These are phyloP conservation scores for Stenogyne calaminthoides DNA, from an alignment of 305 asterid species.

Conservation along the genomic window DNA sequence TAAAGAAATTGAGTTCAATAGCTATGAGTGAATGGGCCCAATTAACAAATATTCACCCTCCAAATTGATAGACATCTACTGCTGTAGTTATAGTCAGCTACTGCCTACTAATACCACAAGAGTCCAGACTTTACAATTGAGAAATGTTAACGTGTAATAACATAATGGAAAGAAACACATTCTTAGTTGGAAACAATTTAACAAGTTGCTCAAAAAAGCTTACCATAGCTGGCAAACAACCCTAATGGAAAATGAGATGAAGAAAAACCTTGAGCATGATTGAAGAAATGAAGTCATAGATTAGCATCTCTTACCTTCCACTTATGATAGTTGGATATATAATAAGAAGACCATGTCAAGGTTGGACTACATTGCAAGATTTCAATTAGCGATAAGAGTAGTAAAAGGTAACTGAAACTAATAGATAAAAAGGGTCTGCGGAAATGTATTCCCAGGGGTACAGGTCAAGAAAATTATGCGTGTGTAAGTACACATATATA, in stretches of 20 bases:
- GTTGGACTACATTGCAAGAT: not conserved
- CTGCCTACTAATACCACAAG: not conserved
- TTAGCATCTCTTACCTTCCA: not conserved
- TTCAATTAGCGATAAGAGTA: not conserved
- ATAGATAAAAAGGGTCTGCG: not conserved
- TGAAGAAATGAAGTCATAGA: not conserved
- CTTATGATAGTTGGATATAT: not conserved
- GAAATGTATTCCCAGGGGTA: not conserved
- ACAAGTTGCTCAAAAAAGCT: not conserved
- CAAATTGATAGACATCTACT: not conserved
- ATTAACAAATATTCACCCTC: not conserved
- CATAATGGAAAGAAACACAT: not conserved
- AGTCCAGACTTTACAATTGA: not conserved
- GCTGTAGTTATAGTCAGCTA: not conserved
- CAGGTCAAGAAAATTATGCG: not conserved
- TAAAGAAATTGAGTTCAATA: slow-evolving; percentile 7
- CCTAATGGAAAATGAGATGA: not conserved
- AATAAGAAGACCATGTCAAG: not conserved
- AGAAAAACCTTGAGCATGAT: not conserved
- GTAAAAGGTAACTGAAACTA: not conserved
- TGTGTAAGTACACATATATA: not conserved
- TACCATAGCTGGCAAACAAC: not conserved
- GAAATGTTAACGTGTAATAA: not conserved
- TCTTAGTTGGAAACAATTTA: not conserved
- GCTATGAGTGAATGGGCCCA: not conserved